Percentiles rank a stretch among this genome's conserved stretches.
Conservation (phyloP, 441 rosid species). For the Mallotus repandus region DNA sequence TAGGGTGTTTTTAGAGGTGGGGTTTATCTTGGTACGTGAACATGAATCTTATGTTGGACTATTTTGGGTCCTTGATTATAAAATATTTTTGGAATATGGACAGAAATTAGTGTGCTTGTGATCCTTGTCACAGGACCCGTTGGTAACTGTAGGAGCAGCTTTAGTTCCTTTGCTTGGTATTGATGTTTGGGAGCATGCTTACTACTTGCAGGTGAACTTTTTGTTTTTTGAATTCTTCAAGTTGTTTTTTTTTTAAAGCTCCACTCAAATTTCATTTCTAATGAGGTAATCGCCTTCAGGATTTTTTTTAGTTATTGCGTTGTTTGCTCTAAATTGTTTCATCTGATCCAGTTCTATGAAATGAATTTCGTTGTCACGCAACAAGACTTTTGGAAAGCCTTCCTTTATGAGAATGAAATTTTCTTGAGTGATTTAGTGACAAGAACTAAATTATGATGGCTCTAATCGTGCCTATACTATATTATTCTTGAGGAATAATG, state of each 20-base stretch:
- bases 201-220: slow-evolving; percentile 81
- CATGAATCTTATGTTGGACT: too few relatives aligned
- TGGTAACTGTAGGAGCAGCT: slow-evolving; percentile 71
- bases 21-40: too few relatives aligned
- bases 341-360: neutral
- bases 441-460: neutral
- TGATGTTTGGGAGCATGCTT: slow-evolving; percentile 99
- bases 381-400: neutral
- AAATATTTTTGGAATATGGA: too few relatives aligned
- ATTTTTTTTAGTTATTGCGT: neutral
- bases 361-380: neutral
- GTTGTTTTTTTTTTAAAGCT: neutral
- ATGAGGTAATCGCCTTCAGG: neutral
- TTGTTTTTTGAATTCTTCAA: slow-evolving; percentile 4
- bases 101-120: neutral
- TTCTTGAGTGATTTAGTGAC: neutral
- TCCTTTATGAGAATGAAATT: neutral
- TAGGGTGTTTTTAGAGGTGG: too few relatives aligned
- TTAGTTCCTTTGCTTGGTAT: slow-evolving; percentile 88
- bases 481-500: neutral
- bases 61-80: too few relatives aligned
- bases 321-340: neutral
- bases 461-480: neutral
- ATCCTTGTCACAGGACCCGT: slow-evolving; percentile 63
- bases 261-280: too few relatives aligned